Evolutionary conservation across 208 protist genomes (phyloP), one percentile per base, ranked within the genome.

Genomic region (Lotmaria passim): DNA sequence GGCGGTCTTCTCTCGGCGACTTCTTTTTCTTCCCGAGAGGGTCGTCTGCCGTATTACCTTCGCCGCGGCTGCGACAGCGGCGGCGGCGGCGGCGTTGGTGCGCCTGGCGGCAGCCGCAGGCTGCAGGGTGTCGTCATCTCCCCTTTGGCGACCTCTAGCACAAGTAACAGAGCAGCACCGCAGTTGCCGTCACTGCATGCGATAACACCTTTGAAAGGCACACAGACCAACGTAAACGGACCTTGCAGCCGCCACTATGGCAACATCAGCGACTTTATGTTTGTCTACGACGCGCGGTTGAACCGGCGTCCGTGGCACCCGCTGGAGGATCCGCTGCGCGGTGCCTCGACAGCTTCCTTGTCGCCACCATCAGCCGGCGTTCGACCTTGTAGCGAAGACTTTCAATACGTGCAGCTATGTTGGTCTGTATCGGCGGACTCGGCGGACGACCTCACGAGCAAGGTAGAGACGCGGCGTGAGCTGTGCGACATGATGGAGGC

Each of bases 1-100:
- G 17, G 57, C 28, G 41, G 28, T 2, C 8, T 39, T n/a, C 28
- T 15, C 3, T 34, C 57, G 8, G 21, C 38, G 5, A 41, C 52
- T 0, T 34, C 64, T n/a, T 3, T 12, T 17, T 15, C 1, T 19
- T 24, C 53, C 7, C 19, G 46, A 36, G 24, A 47, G 31, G 36
- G 70, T 19, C 63, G 79, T 14, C 52, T 87, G 26, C 85, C 82
- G 11, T 91, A 91, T 59, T 87, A 91, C 43, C 60, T 91, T 12
- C 85, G 85, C 2, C 33, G 75, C 11, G 53, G 41, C 30, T 30
- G 30, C 46, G 50, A 46, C 14, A 31, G 1, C 15, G 36, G 15
- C n/a, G 23, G 36, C 7, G 44, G 3, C 23, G 15, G 47, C 30
- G 47, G 47, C 7, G 3, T 30, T 7, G 14, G 47, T 52, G 47